Conservation (phyloP, 2,329 filamentous ascomycete genomes). For the Leptodontidium sp. region DNA sequence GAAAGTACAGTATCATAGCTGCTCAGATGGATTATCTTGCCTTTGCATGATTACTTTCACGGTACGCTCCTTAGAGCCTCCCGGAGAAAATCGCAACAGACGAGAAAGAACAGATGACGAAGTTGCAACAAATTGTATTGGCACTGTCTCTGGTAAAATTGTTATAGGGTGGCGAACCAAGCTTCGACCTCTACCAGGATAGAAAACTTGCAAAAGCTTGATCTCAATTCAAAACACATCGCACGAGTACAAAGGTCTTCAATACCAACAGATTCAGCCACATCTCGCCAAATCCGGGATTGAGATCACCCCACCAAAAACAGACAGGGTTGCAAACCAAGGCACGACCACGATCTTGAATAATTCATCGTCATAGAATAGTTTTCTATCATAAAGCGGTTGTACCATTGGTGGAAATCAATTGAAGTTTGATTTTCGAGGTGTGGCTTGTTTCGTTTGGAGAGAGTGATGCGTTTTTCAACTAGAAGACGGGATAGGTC, state of each 20-base stretch:
- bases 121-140: too few species aligned
- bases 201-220: constrained; percentile 2
- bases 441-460: not conserved
- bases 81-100: too few species aligned
- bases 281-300: constrained; percentile 5
- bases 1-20: too few species aligned
- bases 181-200: not conserved
- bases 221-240: not conserved
- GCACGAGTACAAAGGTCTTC: not conserved
- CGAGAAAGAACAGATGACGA: too few species aligned
- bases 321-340: constrained; percentile 22
- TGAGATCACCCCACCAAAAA: not conserved
- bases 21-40: too few species aligned
- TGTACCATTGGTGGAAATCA: not conserved
- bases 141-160: too few species aligned
- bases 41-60: too few species aligned
- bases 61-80: too few species aligned
- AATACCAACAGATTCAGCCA: constrained; percentile 9
- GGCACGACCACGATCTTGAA: constrained; percentile 18
- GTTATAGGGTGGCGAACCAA: not conserved
- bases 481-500: not conserved
- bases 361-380: constrained; percentile 7
- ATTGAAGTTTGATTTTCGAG: not conserved
- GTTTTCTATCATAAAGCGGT: not conserved
- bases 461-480: not conserved